Evolutionary conservation across 129 eudicot genomes (phyloP), one percentile per base, ranked within the genome.

Genomic region (Escallonia rubra): DNA sequence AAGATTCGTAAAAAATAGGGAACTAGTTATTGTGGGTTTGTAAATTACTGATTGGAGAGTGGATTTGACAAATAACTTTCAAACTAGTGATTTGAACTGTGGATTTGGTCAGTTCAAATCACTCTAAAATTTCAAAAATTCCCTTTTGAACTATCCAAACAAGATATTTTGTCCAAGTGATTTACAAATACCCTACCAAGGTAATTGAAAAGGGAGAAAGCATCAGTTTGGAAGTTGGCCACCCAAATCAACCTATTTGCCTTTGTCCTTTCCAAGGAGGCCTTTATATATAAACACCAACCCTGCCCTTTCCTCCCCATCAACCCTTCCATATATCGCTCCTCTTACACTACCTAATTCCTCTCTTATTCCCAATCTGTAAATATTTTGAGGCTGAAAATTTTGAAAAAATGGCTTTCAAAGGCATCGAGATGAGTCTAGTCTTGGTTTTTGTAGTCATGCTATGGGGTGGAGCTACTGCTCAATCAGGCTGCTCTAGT

Each of bases 401-500:
- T 8, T 4, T 11, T 50, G 55, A 8, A 3, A 3, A 50, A 73
- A 83, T 83, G 94, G 88, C 72, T 61, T 58, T 49, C 62, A 86
- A 68, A 69, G 63, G 57, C 41, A 45, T 61, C 52, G 51, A 48
- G 15, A 12, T 65, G 62, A 52, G 75, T 59, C 74, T 85, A 63
- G 77, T 73, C 70, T 44, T 79, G 46, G 76, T 77, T 48, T 43
- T 87, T 8, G 54, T 72, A 13, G 72, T 82, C 43, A 74, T 78
- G 70, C 59, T 67, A 2, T 77, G 80, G 63, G 66, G 68, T 39
- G 80, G 86, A 68, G 78, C 80, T 64, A 61, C 41, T 52, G 98
- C 86, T 71, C 95, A 89, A 81, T 80, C 92, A 11, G 79, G 87
- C 71, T 93, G 95, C 91, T 82, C 90, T 6, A 79, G 34, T 42